phyloP scores from a whole-genome alignment of 1,139 yeast species.

The Geotrichum restrictum region DNA sequence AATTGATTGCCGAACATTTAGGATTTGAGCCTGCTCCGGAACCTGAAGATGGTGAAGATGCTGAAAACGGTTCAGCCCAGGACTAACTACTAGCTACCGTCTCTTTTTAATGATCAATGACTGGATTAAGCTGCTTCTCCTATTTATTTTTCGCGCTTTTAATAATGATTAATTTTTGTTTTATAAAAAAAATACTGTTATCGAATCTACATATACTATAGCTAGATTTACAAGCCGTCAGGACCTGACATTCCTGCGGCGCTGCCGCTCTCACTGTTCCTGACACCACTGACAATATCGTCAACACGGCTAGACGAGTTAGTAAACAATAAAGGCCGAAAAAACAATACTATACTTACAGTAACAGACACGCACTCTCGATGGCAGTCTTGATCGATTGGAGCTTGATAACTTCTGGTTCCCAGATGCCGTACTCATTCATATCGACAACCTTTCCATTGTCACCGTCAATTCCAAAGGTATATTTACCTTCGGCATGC shows the following conservation, averaged over 20 bases:
- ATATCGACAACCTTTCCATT: conserved; percentile 90
- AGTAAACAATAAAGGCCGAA: conserved; percentile 13
- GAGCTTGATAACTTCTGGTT: conserved; percentile 95
- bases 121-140: neutral
- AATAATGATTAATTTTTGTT: conserved; percentile 5
- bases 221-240: conserved; percentile 21
- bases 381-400: conserved; percentile 96
- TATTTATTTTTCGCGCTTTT: conserved; percentile 22
- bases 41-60: conserved; percentile 12
- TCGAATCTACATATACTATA: conserved; percentile 4
- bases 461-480: conserved; percentile 94
- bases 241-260: conserved; percentile 28
- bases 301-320: too few relatives aligned
- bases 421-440: conserved; percentile 97
- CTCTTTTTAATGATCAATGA: neutral
- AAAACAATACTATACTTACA: conserved; percentile 35
- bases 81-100: neutral
- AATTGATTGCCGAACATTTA: conserved; percentile 48
- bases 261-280: conserved; percentile 42
- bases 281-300: conserved; percentile 94
- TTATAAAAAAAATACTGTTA: conserved; percentile 13
- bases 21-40: conserved; percentile 21
- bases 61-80: conserved; percentile 5
- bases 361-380: conserved; percentile 89
- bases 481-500: conserved; percentile 79